Evolutionary conservation across 495 filamentous ascomycete species (phyloP), one percentile per base, ranked within the genome.

Genomic region (Neurospora sp.): DNA sequence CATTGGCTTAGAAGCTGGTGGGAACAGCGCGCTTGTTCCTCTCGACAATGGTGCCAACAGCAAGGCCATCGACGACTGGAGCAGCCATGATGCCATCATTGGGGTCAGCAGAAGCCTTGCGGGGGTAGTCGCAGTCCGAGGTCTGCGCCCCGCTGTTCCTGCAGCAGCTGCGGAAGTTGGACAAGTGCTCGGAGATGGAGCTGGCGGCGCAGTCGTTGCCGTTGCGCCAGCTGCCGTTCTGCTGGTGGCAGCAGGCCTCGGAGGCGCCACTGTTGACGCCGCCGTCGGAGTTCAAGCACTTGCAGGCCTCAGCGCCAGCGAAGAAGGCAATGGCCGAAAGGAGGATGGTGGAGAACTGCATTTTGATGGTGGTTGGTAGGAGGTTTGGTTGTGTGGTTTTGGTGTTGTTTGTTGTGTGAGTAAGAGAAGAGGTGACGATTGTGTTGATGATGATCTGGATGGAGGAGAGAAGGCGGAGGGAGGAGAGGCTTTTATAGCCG

Each of bases 151-250:
- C 53, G 14, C 53, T 61, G 22, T 31, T 61, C 27, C 1, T 35
- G 53, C 53, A 61, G 53, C 53, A 61, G 27, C 22, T 61, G 27
- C 53, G 53, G 53, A 61, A 84, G 76, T 84, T 83, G 70, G 82
- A 85, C 69, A 86, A 83, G 70, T 85, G 83, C 74, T 85, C 83
- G 11, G 76, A 73, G 74, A 84, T 83, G 20, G 79, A 81, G 73
- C 83, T 83, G 31, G 83, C 85, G 11, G 83, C 85, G 75, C 84
- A 86, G 22, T 61, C 53, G 53, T 61, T 61, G 6, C 27, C 53
- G 27, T 61, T 61, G 53, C 53, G 53, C 53, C 53, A 61, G 53
- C 27, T 61, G 27, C 53, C 53, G 53, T 35, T 16, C 27, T 18
- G 53, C 27, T 61, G 53, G 53, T 35, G 6, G 53, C 53, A 61